Conservation (phyloP, 2,329 filamentous ascomycete species). For the Microascus cirrosus region DNA sequence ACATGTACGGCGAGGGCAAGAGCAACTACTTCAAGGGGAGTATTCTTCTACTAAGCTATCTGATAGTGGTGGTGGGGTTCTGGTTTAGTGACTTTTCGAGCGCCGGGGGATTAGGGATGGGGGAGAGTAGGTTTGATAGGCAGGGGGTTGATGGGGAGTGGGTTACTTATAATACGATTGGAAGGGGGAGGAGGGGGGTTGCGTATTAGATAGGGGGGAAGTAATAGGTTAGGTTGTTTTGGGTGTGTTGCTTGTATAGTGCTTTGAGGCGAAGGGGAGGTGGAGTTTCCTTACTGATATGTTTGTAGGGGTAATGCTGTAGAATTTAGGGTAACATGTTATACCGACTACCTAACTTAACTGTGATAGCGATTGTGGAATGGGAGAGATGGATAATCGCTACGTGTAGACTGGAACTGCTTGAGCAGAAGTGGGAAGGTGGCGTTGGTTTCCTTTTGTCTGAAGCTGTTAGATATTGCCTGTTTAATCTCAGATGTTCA, state of each 20-base stretch:
- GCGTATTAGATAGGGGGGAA: conserved; percentile 13
- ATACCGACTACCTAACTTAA: no score
- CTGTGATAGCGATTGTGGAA: no score
- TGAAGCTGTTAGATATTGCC: no score
- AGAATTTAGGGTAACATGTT: no score
- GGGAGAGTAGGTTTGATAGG: conserved; percentile 39
- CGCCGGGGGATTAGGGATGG: conserved; percentile 24
- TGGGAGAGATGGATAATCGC: no score
- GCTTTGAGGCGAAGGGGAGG: no score
- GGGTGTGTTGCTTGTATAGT: neutral
- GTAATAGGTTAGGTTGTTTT: neutral
- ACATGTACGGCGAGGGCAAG: conserved; percentile 97
- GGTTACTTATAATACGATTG: conserved; percentile 42
- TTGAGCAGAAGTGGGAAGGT: no score
- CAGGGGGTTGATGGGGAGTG: conserved; percentile 38
- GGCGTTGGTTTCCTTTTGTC: no score
- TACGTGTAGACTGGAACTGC: no score
- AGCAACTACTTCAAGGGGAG: conserved; percentile 99
- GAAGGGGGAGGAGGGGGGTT: conserved; percentile 27
- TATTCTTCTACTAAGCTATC: conserved; percentile 82
- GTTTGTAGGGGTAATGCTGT: no score
- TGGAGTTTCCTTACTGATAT: no score
- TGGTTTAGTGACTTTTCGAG: conserved; percentile 61
- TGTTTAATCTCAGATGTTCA: no score
- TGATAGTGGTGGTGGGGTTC: conserved; percentile 86